Evolutionary conservation across 768 basidiomycete species (phyloP).

Genomic region (Strobilomyces confusus): DNA sequence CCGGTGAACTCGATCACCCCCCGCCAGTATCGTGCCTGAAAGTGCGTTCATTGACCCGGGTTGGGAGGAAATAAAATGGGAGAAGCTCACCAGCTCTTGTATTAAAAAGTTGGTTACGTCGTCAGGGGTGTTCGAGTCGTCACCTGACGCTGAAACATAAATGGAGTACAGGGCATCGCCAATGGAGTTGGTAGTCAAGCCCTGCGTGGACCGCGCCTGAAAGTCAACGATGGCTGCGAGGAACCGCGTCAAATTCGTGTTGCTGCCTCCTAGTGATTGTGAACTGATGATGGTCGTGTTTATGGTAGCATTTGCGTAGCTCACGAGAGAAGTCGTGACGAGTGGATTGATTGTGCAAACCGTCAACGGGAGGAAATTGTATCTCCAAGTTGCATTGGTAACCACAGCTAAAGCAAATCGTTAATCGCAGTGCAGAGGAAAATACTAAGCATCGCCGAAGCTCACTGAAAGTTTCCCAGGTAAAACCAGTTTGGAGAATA

Average conservation of each 20-base stretch:
- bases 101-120: background rate
- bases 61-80: background rate
- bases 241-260: constrained; percentile 10
- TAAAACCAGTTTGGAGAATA: background rate
- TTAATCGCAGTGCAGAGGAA: too few species aligned
- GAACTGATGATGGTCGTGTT: background rate
- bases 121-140: background rate
- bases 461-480: constrained; percentile 3
- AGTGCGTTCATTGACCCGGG: too few species aligned
- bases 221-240: constrained; percentile 5
- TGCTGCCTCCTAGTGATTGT: background rate
- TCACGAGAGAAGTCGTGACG: constrained; percentile 12
- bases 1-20: constrained; percentile 18
- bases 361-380: constrained; percentile 9
- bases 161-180: constrained; percentile 19
- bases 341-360: constrained; percentile 9
- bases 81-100: constrained; percentile 1
- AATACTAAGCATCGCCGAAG: background rate
- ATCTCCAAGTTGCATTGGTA: constrained; percentile 9
- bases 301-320: constrained; percentile 3
- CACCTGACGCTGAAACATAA: background rate
- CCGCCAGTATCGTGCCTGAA: constrained; percentile 12
- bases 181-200: constrained; percentile 12
- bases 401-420: background rate
- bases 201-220: constrained; percentile 10